phyloP scores from a whole-genome alignment of 768 basidiomycete genomes.

The Termitomyces sp. region DNA sequence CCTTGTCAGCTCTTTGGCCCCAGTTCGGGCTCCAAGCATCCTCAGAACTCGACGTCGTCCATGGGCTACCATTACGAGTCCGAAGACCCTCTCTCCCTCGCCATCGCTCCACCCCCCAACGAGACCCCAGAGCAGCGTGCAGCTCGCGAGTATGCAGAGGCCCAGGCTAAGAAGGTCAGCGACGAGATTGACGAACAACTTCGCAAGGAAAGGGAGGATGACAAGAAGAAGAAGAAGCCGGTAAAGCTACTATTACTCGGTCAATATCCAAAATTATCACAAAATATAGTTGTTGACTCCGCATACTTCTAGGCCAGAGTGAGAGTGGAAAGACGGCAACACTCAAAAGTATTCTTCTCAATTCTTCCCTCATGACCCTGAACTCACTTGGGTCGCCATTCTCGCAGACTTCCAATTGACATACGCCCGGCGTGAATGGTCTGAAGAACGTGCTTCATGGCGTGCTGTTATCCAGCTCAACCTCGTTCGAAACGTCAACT shows the following conservation, averaged over 20 bases:
- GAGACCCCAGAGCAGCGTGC: slow-evolving; percentile 56
- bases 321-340: slow-evolving; percentile 81
- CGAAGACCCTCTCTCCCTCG: slow-evolving; percentile 58
- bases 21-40: slow-evolving; percentile 9
- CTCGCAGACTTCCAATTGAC: slow-evolving; percentile 65
- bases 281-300: background rate
- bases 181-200: slow-evolving; percentile 76
- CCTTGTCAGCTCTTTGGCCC: slow-evolving; percentile 16
- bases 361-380: background rate
- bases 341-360: slow-evolving; percentile 51
- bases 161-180: slow-evolving; percentile 56
- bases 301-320: slow-evolving; percentile 42
- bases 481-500: slow-evolving; percentile 68
- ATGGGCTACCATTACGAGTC: slow-evolving; percentile 29
- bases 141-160: slow-evolving; percentile 53
- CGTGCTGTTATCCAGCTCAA: slow-evolving; percentile 74
- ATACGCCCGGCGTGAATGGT: slow-evolving; percentile 66
- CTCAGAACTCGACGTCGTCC: slow-evolving; percentile 6
- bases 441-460: slow-evolving; percentile 66
- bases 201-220: slow-evolving; percentile 48
- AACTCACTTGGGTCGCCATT: background rate
- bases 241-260: slow-evolving; percentile 74
- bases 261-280: slow-evolving; percentile 15
- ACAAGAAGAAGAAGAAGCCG: slow-evolving; percentile 60
- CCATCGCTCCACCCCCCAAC: slow-evolving; percentile 56